Base-by-base conservation (phyloP, 441 rosid genomes). In the Hura crepitans region DNA sequence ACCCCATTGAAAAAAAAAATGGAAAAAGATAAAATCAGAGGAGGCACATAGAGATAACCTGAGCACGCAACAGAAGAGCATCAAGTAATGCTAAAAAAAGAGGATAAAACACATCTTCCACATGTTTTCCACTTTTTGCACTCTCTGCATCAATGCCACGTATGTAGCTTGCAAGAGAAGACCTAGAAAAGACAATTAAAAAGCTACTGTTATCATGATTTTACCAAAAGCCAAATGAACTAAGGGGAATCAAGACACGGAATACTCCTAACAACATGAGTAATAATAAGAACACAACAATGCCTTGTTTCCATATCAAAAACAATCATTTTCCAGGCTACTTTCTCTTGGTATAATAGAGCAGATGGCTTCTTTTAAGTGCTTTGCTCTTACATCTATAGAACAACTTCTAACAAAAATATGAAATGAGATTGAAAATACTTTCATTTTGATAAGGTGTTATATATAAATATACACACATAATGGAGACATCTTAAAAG, bases 31-130 rank as follows among this genome's bases (percentile, higher is more conserved):
- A 49, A 66, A 47, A 17, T 9, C 13, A 27, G 46, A 30, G 45
- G 18, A 43, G 31, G 37, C 62, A 53, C 10, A 45, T 49, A 74
- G 70, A 69, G 62, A 43, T 77, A 79, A 94, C 99, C 99, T 91
- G 97, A 80, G 96, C 88, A 57, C 97, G 96, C 78, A 85, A 75
- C 69, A 94, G 79, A 78, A 94, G 92, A 23, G 93, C 87, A 79
- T 94, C 97, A 66, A 90, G 84, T 76, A 94, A 80, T 74, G 96
- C 86, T 66, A 89, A 87, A 80, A 90, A 89, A 72, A 94, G 84
- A 81, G 99, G 81, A 68, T 76, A 77, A 65, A 92, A 87, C 78
- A 85, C 77, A 65, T 80, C 96, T 79, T 86, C 79, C 64, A 81
- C 85, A 74, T 70, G 87, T 72, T 81, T 83, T 77, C 71, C 82